These are phyloP conservation scores for Arachis stenosperma DNA, from an alignment of 306 rosid species.

Conservation along the genomic window DNA sequence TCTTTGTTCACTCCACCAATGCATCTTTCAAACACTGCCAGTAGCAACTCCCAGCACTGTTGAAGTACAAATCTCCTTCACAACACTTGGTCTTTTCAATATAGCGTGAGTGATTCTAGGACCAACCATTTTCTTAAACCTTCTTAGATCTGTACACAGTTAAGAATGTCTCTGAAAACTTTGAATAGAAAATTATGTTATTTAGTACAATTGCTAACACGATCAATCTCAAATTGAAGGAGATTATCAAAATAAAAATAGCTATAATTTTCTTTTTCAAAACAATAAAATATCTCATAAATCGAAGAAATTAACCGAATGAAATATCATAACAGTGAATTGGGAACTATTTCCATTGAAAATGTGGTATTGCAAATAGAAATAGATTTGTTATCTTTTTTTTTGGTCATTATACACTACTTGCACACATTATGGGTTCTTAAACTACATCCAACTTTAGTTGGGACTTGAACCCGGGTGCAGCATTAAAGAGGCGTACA, in stretches of 20 bases:
- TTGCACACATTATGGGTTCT: too few relatives aligned
- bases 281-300: background rate
- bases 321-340: background rate
- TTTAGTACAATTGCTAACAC: background rate
- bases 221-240: background rate
- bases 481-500: too few relatives aligned
- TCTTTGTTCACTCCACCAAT: conserved; percentile 88
- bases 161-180: background rate
- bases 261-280: background rate
- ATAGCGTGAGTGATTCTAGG: conserved; percentile 76
- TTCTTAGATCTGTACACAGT: conserved; percentile 36
- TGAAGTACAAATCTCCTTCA: conserved; percentile 71
- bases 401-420: too few relatives aligned
- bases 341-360: background rate
- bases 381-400: background rate
- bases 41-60: conserved; percentile 58
- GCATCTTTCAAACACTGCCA: conserved; percentile 79
- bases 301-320: background rate
- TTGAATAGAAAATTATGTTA: background rate
- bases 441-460: too few relatives aligned
- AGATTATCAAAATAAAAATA: background rate
- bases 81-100: conserved; percentile 82
- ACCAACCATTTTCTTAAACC: conserved; percentile 63
- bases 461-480: too few relatives aligned
- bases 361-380: background rate